Evolutionary conservation across 1,139 yeast species (phyloP).

Genomic region (Yamadazyma trypodendri): DNA sequence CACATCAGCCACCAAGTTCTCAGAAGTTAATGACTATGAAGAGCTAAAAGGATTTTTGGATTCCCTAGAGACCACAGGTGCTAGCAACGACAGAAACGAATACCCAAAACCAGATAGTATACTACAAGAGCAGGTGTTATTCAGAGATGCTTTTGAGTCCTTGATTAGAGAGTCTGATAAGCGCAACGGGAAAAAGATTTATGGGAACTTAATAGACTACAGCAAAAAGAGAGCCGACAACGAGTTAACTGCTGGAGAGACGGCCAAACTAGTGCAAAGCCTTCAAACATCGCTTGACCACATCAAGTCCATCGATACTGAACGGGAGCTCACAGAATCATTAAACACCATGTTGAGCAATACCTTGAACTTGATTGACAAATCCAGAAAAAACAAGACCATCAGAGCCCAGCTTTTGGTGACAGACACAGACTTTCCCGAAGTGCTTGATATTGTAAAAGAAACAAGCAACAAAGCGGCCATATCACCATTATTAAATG

Average conservation of each 20-base stretch:
- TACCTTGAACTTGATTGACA: conserved; percentile 1
- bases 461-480: conserved; percentile 17
- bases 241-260: conserved; percentile 15
- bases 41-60: conserved; percentile 3
- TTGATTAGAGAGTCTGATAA: conserved; percentile 11
- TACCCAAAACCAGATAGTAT: conserved; percentile 10
- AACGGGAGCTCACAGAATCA: conserved; percentile 6
- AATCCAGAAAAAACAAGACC: background rate
- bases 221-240: conserved; percentile 1
- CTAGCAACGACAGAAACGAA: conserved; percentile 5
- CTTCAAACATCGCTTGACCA: conserved; percentile 25
- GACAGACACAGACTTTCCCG: background rate
- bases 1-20: background rate
- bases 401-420: background rate
- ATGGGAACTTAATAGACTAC: conserved; percentile 4
- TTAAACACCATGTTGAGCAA: conserved; percentile 8
- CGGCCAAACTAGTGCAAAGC: conserved; percentile 20
- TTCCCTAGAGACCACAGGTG: background rate
- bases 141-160: conserved; percentile 25
- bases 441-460: background rate
- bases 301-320: conserved; percentile 17
- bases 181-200: background rate
- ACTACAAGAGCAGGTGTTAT: conserved; percentile 24
- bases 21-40: conserved; percentile 4
- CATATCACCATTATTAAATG: conserved; percentile 27